phyloP scores from a whole-genome alignment of 495 filamentous ascomycete genomes.

The Lasiosphaeria hispida region DNA sequence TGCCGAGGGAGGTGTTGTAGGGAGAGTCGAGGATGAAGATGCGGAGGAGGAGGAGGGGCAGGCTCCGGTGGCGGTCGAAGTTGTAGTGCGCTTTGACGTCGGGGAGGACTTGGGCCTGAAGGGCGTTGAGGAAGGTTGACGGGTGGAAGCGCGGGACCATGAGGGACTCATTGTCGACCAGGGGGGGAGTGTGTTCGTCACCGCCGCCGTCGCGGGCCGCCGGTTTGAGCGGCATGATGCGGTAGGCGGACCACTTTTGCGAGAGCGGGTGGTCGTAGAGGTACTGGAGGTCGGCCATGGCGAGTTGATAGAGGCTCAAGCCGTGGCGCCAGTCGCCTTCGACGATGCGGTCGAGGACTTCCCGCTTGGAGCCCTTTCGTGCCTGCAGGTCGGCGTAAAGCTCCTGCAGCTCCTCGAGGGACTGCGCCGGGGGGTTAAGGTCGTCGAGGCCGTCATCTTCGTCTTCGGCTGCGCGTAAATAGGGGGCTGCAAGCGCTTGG shows the following conservation, averaged over 20 bases:
- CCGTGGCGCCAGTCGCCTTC: conserved; percentile 83
- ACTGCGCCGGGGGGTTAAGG: conserved; percentile 60
- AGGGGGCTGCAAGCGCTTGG: conserved; percentile 53
- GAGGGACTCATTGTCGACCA: conserved; percentile 43
- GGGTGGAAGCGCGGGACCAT: conserved; percentile 71
- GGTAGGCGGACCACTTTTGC: conserved; percentile 74
- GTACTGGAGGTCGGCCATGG: conserved; percentile 75
- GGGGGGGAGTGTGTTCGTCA: conserved; percentile 20
- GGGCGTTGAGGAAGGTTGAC: conserved; percentile 66
- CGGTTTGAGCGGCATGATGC: conserved; percentile 44
- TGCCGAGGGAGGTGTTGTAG: conserved; percentile 56
- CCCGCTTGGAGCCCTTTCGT: conserved; percentile 66
- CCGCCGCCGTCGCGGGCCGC: conserved; percentile 32
- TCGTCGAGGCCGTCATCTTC: conserved; percentile 49
- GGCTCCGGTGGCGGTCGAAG: conserved; percentile 58
- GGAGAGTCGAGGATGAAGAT: conserved; percentile 73
- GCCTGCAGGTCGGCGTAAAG: conserved; percentile 54
- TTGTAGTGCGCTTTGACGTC: conserved; percentile 79
- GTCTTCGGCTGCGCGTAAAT: conserved; percentile 38
- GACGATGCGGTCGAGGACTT: conserved; percentile 71
- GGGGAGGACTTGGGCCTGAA: conserved; percentile 69
- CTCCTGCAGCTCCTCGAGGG: conserved; percentile 59
- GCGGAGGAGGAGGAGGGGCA: conserved; percentile 69
- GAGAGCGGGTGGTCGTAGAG: conserved; percentile 72
- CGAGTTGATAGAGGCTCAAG: conserved; percentile 71